Base-by-base conservation (phyloP, 2,329 filamentous ascomycete genomes). In the Fusarium veterinarium region DNA sequence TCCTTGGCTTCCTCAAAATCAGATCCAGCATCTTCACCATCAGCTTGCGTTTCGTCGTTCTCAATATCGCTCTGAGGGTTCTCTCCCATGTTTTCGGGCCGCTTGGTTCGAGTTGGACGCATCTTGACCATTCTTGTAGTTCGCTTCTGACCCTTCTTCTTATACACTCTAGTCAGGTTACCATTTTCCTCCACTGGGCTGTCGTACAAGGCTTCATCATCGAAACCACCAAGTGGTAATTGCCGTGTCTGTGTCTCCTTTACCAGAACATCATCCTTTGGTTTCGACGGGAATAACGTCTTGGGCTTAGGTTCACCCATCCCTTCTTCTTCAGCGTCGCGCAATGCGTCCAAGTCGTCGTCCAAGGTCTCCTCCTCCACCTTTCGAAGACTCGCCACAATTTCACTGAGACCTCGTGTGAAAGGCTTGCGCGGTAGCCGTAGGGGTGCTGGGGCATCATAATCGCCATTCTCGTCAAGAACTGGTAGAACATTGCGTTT, bases 121-220 rank as follows among this genome's bases (percentile, higher is more conserved):
- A 92, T 93, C 67, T 91, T 94, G 61, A 89, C 86, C 52, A 87
- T 85, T 69, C 91, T 86, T 6, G 93, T 95, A 61, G 93, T 94
- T 68, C 93, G 87, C 84, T 96, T 96, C 79, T 93, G 88, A 0
- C 93, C 93, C 84, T 93, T 93, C 87, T 96, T 96, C 86, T 95
- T 95, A 85, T 88, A 95, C 3, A 89, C 81, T 60, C 86, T 89
- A 41, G 90, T 79, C 5, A 90, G 90, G 69, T 88, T 85, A 4
- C 90, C 90, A 75, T 90, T 83, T 33, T 88, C 86, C n/a, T 88
- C 86, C 7, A 83, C 83, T 3, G 83, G 81, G 69, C 87, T 88
- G 78, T 91, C 90, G 75, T 89, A 88, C 66, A 85, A 75, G 12
- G 77, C 85, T 75, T 91, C 90, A 63, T 92, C 89, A 64, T 92